Evolutionary conservation across 176 grass and related monocot genomes (phyloP), one percentile per base, ranked within the genome.

Genomic region (Saccharum officinarum): DNA sequence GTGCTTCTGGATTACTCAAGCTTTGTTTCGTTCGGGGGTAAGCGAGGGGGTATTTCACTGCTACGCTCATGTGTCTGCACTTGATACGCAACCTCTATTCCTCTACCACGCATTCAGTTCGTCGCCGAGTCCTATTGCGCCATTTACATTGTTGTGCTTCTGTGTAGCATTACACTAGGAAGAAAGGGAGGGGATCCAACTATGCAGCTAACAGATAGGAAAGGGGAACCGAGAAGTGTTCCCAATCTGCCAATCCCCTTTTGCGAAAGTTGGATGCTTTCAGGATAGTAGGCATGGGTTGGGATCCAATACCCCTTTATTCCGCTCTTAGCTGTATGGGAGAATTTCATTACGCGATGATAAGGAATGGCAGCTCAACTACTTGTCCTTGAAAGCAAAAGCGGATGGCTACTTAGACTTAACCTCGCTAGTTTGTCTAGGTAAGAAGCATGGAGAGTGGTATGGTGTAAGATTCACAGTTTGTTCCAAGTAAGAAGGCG

Each of bases 311-410:
- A 61, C 10, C 22, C n/a, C 4, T 75, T 64, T 47, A 83, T 74
- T 20, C 23, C 3, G 25, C 80, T 23, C 30, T 34, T 15, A 46
- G 69, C 9, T 74, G 17, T 36, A 23, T n/a, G 28, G 39, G 11
- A 6, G 31, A 45, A 36, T 64, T 36, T 12, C 37, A 33, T 23
- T 73, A 33, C 10, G 61, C 11, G 64, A 57, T 67, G 70, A 34
- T 42, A 67, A 42, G 20, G 57, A 71, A 54, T 22, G 23, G 41
- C 75, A 66, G 66, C 41, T 73, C 66, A 83, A 41, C 86, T 34
- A 17, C 86, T 42, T 2, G 62, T 66, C 31, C 73, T 7, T 7
- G 17, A 25, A 70, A 77, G 18, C 39, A 62, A 82, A 23, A 42
- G 4, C 6, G 12, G 38, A 41, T 40, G 36, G 59, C 59, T 62